Conservation (phyloP, 1,139 yeast species). For the Petasospora fabianii region DNA sequence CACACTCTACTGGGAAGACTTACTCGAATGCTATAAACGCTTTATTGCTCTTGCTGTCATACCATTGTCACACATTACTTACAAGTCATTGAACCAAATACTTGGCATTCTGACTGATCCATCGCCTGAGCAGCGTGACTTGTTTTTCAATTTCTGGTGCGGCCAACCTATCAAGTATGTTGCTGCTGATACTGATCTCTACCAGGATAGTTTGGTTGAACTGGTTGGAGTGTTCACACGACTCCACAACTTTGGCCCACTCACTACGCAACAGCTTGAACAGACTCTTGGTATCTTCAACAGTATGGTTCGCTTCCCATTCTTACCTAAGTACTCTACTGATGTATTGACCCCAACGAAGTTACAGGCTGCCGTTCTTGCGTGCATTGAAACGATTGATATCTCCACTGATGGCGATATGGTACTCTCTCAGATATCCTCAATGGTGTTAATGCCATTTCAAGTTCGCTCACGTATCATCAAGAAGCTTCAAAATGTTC, state of each 20-base stretch:
- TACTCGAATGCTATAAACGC: conserved; percentile 45
- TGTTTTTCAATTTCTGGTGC: conserved; percentile 63
- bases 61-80: conserved; percentile 49
- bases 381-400: conserved; percentile 39
- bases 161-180: conserved; percentile 56
- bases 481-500: conserved; percentile 30
- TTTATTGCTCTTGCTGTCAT: conserved; percentile 40
- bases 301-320: conserved; percentile 64
- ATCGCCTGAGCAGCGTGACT: conserved; percentile 37
- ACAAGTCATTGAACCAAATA: conserved; percentile 49
- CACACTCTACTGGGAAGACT: conserved; percentile 44
- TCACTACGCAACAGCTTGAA: conserved; percentile 30
- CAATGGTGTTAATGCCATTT: conserved; percentile 54
- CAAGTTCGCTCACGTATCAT: conserved; percentile 53
- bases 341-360: conserved; percentile 51
- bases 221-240: conserved; percentile 48
- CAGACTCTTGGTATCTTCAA: conserved; percentile 46
- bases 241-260: conserved; percentile 36
- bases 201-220: conserved; percentile 55
- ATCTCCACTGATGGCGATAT: conserved; percentile 33
- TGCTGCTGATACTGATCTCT: conserved; percentile 40
- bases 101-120: conserved; percentile 33
- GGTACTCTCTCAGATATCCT: conserved; percentile 51
- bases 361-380: conserved; percentile 50
- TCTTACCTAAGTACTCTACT: conserved; percentile 45